A percentile compares a stretch with the other conserved stretches of the same genome.
Conservation (phyloP, 2,329 filamentous ascomycete species). For the Aspergillus aculeatus region DNA sequence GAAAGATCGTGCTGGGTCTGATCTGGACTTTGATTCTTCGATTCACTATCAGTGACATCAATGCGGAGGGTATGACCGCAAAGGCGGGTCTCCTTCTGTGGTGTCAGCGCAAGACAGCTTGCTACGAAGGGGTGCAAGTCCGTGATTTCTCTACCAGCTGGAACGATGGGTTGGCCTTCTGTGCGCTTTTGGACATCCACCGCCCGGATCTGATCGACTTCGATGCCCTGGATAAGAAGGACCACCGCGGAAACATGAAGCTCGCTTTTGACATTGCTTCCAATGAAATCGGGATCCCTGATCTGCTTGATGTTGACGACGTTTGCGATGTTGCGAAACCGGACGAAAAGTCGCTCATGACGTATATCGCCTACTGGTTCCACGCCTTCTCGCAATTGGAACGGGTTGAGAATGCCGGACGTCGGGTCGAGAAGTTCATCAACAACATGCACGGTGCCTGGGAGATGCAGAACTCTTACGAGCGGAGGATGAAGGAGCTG, state of each 20-base stretch:
- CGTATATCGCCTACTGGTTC: conserved; percentile 99
- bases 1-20: conserved; percentile 93
- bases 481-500: conserved; percentile 82
- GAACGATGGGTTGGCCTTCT: conserved; percentile 97
- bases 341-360: conserved; percentile 96
- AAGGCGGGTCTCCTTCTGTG: conserved; percentile 93
- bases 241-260: conserved; percentile 97
- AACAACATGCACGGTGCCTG: conserved; percentile 98
- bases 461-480: conserved; percentile 98
- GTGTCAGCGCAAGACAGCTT: conserved; percentile 98
- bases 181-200: conserved; percentile 93
- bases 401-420: conserved; percentile 93
- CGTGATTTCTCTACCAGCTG: conserved; percentile 93
- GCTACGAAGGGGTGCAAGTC: conserved; percentile 95
- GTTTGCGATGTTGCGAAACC: conserved; percentile 95
- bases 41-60: conserved; percentile 99
- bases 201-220: conserved; percentile 96
- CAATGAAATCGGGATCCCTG: conserved; percentile 95
- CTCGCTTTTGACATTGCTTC: conserved; percentile 94
- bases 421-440: conserved; percentile 96
- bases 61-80: conserved; percentile 93
- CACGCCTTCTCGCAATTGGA: conserved; percentile 99
- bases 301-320: conserved; percentile 94
- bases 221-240: conserved; percentile 86
- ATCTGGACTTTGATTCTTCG: conserved; percentile 98